These are phyloP conservation scores for Claviceps fusiformis DNA, from an alignment of 2,329 filamentous ascomycete genomes.

Conservation along the genomic window DNA sequence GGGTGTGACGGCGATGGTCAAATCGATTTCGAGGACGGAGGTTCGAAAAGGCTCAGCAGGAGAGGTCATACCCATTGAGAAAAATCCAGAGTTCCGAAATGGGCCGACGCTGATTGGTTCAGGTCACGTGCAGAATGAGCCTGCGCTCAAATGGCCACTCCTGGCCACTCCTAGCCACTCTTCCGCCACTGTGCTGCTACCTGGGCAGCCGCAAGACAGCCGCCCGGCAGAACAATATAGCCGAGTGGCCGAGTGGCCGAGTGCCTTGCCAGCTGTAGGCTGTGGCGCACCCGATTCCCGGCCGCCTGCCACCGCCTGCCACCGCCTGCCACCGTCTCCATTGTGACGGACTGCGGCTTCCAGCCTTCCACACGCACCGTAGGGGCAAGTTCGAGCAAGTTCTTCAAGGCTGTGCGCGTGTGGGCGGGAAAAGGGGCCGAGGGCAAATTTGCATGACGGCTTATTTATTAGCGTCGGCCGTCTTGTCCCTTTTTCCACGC, in stretches of 20 bases:
- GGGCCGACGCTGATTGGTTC: conserved; percentile 27
- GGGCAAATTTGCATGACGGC: neutral
- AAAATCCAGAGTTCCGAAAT: conserved; percentile 32
- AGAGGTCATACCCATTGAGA: conserved; percentile 23
- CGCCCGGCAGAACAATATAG: neutral
- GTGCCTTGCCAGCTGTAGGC: neutral
- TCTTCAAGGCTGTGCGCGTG: no score
- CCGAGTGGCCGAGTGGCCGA: neutral
- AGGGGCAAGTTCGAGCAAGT: neutral
- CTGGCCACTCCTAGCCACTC: no score
- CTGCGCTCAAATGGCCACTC: neutral
- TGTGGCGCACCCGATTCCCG: neutral
- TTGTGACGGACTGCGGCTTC: neutral
- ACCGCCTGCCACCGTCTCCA: neutral
- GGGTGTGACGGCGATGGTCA: conserved; percentile 21
- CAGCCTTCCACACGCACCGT: neutral
- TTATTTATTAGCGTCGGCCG: neutral
- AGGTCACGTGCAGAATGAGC: conserved; percentile 20
- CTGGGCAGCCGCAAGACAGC: neutral
- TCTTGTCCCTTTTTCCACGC: neutral
- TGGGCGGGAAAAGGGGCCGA: neutral
- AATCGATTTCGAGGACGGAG: conserved; percentile 23
- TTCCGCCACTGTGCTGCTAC: neutral
- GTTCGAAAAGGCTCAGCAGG: conserved; percentile 25
- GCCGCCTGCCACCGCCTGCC: neutral